Base-by-base conservation (phyloP, 164 flowering plant genomes). In the Hamamelis virginiana region DNA sequence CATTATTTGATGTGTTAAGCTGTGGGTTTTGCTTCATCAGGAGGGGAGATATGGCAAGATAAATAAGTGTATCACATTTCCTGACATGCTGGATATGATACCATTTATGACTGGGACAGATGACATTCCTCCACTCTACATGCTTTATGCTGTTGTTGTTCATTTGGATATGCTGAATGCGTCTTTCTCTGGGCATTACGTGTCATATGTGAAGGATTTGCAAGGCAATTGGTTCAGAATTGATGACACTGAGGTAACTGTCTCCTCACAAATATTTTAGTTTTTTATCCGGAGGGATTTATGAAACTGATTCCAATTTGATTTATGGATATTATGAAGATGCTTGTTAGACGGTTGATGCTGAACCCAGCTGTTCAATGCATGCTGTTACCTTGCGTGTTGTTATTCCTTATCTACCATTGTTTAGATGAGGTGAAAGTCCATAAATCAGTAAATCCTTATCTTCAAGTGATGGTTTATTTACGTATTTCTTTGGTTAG, bases 121-220 rank as follows among this genome's bases (percentile, higher is more conserved):
- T 43, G 98, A 92, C 67, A 70, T 77, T 33, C 90, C 96, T 69
- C 92, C 96, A 1, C 87, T 86, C 56, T 93, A 91, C 80, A 76
- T 81, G 87, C 94, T 93, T 43, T 93, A 91, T 84, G 96, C 80
- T 33, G 96, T 88, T 51, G 90, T 90, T 63, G 97, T 91, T 70
- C 98, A 93, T 79, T 73, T 88, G 83, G 98, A 93, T 76, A 85
- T 86, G 8, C 72, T 74, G 64, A 93, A 90, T 76, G 96, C 94
- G 14, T 89, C 98, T 25, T 93, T 91, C 75, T 89, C 94, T 68
- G 98, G 98, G 25, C 98, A 93, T 77, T 93, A 93, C 72, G 83
- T 91, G n/a, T 80, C 90, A 0, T 93, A 93, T 64, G 89, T 91
- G 74, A 93, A 90, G 76, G 89, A 90, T 83, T 64, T 84, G 65